A percentile compares a stretch with the other conserved stretches of the same genome.
phyloP scores from a whole-genome alignment of 345 rosid genomes.

The Litchi chinensis region DNA sequence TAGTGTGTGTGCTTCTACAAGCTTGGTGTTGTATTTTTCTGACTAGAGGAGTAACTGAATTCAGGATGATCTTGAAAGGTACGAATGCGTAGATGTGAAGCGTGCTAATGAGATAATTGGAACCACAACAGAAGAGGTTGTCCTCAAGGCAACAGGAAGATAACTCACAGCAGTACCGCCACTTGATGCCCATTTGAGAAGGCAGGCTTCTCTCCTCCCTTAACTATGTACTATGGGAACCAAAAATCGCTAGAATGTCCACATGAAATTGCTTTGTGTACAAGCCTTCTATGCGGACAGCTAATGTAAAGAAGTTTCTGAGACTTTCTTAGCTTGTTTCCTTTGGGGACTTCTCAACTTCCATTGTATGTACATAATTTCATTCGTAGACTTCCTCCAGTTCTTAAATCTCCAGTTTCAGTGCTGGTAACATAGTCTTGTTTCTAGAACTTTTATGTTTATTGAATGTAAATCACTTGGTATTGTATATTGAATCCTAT shows the following conservation, averaged over 20 bases:
- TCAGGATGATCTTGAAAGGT: conserved; percentile 58
- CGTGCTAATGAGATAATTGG: conserved; percentile 75
- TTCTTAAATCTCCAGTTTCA: too few relatives aligned
- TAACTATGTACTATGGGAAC: neutral
- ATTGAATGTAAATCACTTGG: too few relatives aligned
- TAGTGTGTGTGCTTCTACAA: neutral
- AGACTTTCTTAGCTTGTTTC: neutral
- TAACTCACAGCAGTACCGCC: neutral
- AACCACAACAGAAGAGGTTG: conserved; percentile 74
- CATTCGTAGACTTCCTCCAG: too few relatives aligned
- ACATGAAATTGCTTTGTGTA: neutral
- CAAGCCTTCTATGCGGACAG: neutral
- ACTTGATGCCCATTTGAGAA: neutral
- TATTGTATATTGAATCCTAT: too few relatives aligned
- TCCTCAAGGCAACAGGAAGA: conserved; percentile 53
- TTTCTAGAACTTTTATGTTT: too few relatives aligned
- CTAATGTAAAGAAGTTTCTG: neutral
- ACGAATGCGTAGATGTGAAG: conserved; percentile 46
- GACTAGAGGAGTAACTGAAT: neutral
- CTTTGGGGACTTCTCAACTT: neutral
- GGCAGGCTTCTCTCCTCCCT: neutral
- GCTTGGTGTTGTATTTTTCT: neutral
- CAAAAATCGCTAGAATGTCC: neutral
- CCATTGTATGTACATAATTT: neutral
- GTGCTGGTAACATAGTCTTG: too few relatives aligned